These are phyloP conservation scores for Globisporangium ultimum DNA, from an alignment of 352 stramenopile species.

Conservation along the genomic window DNA sequence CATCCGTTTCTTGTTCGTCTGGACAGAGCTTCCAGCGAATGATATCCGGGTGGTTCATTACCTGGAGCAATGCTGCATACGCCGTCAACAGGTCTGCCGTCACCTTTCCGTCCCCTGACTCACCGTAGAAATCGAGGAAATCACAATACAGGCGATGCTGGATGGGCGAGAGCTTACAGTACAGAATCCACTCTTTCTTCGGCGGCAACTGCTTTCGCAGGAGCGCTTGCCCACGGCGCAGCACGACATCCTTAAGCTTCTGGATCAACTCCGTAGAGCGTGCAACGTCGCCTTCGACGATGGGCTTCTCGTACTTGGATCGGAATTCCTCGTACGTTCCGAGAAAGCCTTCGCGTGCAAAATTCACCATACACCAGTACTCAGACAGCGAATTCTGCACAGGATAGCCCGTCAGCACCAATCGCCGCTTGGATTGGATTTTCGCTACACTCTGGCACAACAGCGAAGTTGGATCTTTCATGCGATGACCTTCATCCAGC, in stretches of 20 bases:
- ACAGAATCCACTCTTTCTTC: constrained; percentile 87
- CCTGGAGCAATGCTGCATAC: constrained; percentile 73
- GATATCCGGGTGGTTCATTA: constrained; percentile 90
- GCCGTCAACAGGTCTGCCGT: constrained; percentile 70
- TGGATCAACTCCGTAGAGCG: constrained; percentile 69
- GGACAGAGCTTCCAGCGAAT: constrained; percentile 70
- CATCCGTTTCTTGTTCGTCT: constrained; percentile 20
- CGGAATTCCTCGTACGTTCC: constrained; percentile 77
- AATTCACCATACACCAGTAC: constrained; percentile 92
- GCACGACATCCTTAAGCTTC: constrained; percentile 58
- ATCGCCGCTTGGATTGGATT: constrained; percentile 67
- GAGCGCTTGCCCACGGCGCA: constrained; percentile 65
- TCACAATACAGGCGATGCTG: constrained; percentile 78
- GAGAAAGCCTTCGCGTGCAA: constrained; percentile 70
- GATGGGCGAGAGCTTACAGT: constrained; percentile 79
- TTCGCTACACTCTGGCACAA: constrained; percentile 78
- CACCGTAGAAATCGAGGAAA: constrained; percentile 60
- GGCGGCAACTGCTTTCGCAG: constrained; percentile 70
- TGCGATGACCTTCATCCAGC: constrained; percentile 85
- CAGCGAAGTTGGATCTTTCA: constrained; percentile 85
- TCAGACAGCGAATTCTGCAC: constrained; percentile 94
- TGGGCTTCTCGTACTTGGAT: constrained; percentile 72
- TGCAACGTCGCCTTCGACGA: constrained; percentile 60
- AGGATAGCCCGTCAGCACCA: constrained; percentile 94
- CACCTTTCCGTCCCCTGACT: constrained; percentile 27